These are phyloP conservation scores for Aplosporella prunicola DNA, from an alignment of 2,329 filamentous ascomycete species.

Conservation along the genomic window DNA sequence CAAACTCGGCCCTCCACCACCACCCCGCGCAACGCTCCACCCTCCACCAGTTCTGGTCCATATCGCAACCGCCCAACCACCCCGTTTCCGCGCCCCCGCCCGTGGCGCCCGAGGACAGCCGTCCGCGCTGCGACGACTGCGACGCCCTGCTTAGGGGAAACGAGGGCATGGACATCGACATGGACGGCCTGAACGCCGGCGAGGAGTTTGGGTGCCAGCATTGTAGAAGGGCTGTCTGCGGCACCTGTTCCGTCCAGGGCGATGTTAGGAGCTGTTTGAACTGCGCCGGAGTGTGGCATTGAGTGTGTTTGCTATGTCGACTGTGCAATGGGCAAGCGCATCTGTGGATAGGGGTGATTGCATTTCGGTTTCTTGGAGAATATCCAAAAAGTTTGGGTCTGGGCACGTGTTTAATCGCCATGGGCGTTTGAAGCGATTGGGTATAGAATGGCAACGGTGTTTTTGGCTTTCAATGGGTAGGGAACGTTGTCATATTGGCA, in stretches of 20 bases:
- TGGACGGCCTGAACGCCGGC: conserved; percentile 30
- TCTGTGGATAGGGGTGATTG: no score
- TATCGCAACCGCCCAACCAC: conserved; percentile 25
- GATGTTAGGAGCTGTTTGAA: conserved; percentile 31
- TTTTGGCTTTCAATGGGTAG: no score
- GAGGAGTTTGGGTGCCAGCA: conserved; percentile 27
- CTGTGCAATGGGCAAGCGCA: no score
- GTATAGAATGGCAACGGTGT: no score
- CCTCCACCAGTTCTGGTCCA: conserved; percentile 39
- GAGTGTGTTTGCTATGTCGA: no score
- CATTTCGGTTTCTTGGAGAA: no score
- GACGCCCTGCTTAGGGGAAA: conserved; percentile 25
- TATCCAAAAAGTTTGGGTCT: no score
- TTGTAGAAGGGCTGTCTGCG: conserved; percentile 34
- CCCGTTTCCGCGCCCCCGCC: conserved; percentile 11
- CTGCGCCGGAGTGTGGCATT: no score
- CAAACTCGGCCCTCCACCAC: neutral
- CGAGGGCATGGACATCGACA: conserved; percentile 27
- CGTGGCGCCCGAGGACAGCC: conserved; percentile 1
- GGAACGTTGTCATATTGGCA: no score
- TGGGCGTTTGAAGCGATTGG: no score
- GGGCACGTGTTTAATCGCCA: no score
- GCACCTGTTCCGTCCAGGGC: conserved; percentile 32
- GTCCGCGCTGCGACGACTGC: conserved; percentile 36
- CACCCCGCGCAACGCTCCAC: conserved; percentile 22